These are phyloP conservation scores for Zygosaccharomyces bisporus DNA, from an alignment of 805 yeast genomes.

Conservation along the genomic window DNA sequence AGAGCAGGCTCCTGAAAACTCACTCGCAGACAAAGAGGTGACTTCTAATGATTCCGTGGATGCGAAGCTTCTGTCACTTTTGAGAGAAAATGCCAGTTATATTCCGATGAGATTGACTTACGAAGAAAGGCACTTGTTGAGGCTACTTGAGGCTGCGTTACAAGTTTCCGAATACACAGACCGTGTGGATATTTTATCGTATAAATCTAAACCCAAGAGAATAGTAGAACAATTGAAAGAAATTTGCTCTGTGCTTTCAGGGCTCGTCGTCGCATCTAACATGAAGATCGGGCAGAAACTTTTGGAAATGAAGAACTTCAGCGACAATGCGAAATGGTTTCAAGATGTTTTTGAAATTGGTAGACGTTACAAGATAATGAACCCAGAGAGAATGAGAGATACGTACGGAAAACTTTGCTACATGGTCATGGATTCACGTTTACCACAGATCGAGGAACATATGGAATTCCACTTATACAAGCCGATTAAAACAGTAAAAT, in stretches of 20 bases:
- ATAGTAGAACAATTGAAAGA: slow-evolving; percentile 70
- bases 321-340: slow-evolving; percentile 70
- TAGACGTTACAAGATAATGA: slow-evolving; percentile 76
- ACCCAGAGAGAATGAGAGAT: slow-evolving; percentile 76
- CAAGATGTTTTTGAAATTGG: slow-evolving; percentile 71
- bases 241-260: slow-evolving; percentile 74
- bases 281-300: slow-evolving; percentile 64
- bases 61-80: slow-evolving; percentile 36
- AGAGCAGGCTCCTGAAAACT: slow-evolving; percentile 12
- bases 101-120: slow-evolving; percentile 66
- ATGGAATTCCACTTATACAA: slow-evolving; percentile 74
- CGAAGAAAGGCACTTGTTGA: slow-evolving; percentile 65
- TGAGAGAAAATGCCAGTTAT: slow-evolving; percentile 46
- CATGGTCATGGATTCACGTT: slow-evolving; percentile 79
- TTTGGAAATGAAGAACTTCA: slow-evolving; percentile 62
- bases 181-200: slow-evolving; percentile 65
- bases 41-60: slow-evolving; percentile 21
- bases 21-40: slow-evolving; percentile 19
- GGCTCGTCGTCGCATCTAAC: slow-evolving; percentile 72
- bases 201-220: slow-evolving; percentile 63
- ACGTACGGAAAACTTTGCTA: slow-evolving; percentile 76
- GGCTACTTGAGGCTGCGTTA: slow-evolving; percentile 69
- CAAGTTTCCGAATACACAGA: slow-evolving; percentile 79
- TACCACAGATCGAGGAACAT: slow-evolving; percentile 63
- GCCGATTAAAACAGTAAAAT: slow-evolving; percentile 62